phyloP scores from a whole-genome alignment of 2,329 filamentous ascomycete genomes.

The Fusarium sambucinum region DNA sequence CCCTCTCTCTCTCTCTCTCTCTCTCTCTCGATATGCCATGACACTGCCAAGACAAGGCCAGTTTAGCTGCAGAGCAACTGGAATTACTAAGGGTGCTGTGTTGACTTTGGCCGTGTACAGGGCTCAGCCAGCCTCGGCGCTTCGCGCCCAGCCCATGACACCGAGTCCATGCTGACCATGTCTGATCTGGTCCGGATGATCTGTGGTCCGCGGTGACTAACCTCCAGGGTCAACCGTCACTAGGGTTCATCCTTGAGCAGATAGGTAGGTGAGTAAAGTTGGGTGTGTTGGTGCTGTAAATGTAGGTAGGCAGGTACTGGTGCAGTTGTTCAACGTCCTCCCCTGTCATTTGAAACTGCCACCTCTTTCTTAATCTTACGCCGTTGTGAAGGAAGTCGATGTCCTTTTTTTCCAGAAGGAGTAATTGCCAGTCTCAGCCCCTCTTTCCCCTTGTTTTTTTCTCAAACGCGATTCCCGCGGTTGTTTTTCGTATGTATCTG shows the following conservation, averaged over 20 bases:
- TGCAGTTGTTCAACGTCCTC: conserved; percentile 15
- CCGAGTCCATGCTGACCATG: conserved; percentile 18
- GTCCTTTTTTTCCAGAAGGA: conserved; percentile 22
- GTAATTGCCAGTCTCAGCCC: conserved; percentile 5
- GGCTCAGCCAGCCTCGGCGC: conserved; percentile 19
- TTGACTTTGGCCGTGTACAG: neutral
- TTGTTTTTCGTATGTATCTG: neutral
- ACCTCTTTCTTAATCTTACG: conserved; percentile 15
- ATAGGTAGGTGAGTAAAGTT: conserved; percentile 1
- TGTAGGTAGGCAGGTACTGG: neutral
- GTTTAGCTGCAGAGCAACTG: conserved; percentile 1
- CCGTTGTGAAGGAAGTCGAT: conserved; percentile 9
- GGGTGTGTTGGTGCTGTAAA: conserved; percentile 15
- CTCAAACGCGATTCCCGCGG: conserved; percentile 6
- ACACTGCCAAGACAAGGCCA: neutral
- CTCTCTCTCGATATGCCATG: neutral
- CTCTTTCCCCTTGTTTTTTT: conserved; percentile 15
- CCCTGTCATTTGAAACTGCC: conserved; percentile 22
- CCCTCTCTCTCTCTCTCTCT: too few species aligned
- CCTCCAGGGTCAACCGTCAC: conserved; percentile 23
- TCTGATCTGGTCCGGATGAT: conserved; percentile 15
- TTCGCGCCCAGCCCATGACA: conserved; percentile 26
- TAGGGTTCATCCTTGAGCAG: conserved; percentile 6
- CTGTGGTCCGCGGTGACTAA: conserved; percentile 8
- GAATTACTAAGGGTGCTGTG: neutral